Conservation (phyloP, 2,329 filamentous ascomycete species). For the Botrytis sinoallii region DNA sequence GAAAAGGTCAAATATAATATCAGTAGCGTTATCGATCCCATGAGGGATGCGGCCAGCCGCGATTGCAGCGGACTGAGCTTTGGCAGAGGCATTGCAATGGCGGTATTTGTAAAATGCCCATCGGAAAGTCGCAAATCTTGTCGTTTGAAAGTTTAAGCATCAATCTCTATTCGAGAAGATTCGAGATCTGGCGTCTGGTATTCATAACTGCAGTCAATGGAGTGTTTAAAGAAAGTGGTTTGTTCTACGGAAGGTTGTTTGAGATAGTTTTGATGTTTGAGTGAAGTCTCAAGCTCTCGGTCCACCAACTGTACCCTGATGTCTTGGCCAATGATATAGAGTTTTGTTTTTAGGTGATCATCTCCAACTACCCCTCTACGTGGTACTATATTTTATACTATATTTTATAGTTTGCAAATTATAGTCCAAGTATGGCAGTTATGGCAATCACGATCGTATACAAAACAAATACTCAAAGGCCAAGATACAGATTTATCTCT, state of each 20-base stretch:
- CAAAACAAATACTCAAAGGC: not conserved
- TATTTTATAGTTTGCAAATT: not conserved
- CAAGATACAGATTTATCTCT: not conserved
- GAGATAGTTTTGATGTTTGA: slow-evolving; percentile 15
- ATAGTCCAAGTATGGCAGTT: not conserved
- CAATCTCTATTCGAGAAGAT: slow-evolving; percentile 1
- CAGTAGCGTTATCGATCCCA: slow-evolving; percentile 57
- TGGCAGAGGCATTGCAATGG: slow-evolving; percentile 35
- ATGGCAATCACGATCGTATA: slow-evolving; percentile 3
- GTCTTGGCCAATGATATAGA: slow-evolving; percentile 17
- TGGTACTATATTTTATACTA: not conserved
- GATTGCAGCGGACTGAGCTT: slow-evolving; percentile 67
- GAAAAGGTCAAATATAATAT: slow-evolving; percentile 60
- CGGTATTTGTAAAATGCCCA: slow-evolving; percentile 15
- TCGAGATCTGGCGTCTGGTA: not conserved
- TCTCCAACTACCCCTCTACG: not conserved
- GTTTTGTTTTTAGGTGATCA: slow-evolving; percentile 5
- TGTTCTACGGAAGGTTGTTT: not conserved
- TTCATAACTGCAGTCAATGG: slow-evolving; percentile 5
- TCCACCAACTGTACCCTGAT: slow-evolving; percentile 12
- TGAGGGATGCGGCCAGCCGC: slow-evolving; percentile 65
- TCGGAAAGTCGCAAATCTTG: slow-evolving; percentile 8
- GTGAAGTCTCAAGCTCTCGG: slow-evolving; percentile 14
- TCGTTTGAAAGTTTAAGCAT: not conserved
- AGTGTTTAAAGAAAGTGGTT: not conserved